Conservation (phyloP, 441 rosid species). For the Gossypium schwendimanii region DNA sequence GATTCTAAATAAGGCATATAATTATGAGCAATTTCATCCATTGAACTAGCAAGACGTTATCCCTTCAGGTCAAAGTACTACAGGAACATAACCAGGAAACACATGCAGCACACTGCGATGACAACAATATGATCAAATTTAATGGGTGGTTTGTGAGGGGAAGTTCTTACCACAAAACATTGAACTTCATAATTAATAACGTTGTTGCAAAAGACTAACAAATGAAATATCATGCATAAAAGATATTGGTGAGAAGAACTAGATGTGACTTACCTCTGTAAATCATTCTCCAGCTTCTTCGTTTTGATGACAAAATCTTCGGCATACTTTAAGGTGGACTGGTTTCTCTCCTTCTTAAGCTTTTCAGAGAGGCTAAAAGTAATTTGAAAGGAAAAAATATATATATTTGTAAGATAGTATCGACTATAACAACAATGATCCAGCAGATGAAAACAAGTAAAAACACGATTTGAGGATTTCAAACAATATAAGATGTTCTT, state of each 20-base stretch:
- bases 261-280: constrained; percentile 37
- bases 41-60: not conserved
- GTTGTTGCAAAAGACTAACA: not conserved
- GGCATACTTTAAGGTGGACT: constrained; percentile 34
- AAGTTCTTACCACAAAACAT: not conserved
- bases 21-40: not conserved
- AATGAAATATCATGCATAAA: not conserved
- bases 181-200: constrained; percentile 1
- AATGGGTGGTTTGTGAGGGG: not conserved
- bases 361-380: constrained; percentile 38
- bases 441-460: not conserved
- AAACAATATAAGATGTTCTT: constrained; percentile 22
- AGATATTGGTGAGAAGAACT: not conserved
- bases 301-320: constrained; percentile 54
- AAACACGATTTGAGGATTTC: not conserved
- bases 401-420: not conserved
- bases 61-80: not conserved
- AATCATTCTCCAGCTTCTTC: constrained; percentile 49
- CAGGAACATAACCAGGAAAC: not conserved
- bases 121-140: not conserved
- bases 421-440: not conserved
- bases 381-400: not conserved
- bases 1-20: not conserved
- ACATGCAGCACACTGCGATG: not conserved
- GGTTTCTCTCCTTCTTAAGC: constrained; percentile 31